Base-by-base conservation (phyloP, 371 early-diverging fungal genomes). In the Polyrhizophydium stewartii region DNA sequence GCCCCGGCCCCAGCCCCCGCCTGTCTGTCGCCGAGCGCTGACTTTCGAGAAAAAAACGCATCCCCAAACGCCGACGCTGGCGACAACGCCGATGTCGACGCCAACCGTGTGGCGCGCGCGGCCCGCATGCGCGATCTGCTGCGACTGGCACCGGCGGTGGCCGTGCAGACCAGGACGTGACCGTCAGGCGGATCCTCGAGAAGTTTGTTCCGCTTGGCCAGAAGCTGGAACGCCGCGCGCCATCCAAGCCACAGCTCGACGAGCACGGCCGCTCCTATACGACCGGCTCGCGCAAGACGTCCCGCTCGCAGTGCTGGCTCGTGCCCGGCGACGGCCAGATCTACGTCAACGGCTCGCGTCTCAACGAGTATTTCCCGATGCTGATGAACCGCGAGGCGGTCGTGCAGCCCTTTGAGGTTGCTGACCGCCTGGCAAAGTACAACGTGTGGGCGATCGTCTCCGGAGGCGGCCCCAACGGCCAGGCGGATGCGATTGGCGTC, bases 401-500 rank as follows among this genome's bases (percentile, higher is more conserved):
- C 27, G 66, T 89, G 32, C 75, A 82, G 62, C 95, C 96, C n/a
- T 82, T 96, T 50, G 74, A 82, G 58, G 82, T 84, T 17, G 85
- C 88, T 3, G 70, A 78, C 16, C 70, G 64, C 31, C 68, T 88
- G 19, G 88, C 89, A 13, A 80, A 85, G 59, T 97, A 84, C 74
- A 96, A 96, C 71, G 92, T 89, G 31, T 97, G 92, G 89, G 75
- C 87, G 2, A 57, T 85, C n/a, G 94, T 91, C 9, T 67, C 77
- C 5, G 96, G 96, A 56, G 93, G 97, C 46, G 96, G 96, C 19
- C 79, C 71, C 17, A 87, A 92, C 16, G 87, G 94, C 24, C 96
- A 96, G 82, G 87, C 93, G 10, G 88, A 86, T 57, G 95, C 97
- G 16, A 84, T 92, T 60, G 87, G 89, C 37, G 84, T 92, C 30